These are phyloP conservation scores for Trametes villosa DNA, from an alignment of 768 basidiomycete species.

Conservation along the genomic window DNA sequence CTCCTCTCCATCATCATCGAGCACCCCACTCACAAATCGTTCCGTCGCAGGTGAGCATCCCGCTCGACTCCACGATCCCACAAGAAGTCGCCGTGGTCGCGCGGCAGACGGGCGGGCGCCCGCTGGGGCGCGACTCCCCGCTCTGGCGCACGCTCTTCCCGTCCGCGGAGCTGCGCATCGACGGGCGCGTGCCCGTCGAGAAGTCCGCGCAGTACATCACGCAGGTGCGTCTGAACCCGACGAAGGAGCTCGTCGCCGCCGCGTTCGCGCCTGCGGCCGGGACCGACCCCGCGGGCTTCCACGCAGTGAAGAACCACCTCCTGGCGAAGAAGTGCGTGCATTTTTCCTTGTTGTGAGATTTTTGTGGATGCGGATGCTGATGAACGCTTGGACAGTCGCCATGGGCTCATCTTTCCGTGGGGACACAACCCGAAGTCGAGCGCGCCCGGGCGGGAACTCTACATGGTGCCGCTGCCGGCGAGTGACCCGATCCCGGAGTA, in stretches of 20 bases:
- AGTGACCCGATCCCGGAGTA: conserved; percentile 78
- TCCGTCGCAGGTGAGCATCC: conserved; percentile 70
- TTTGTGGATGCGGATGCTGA: not conserved
- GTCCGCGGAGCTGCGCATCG: conserved; percentile 68
- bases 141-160: conserved; percentile 84
- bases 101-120: conserved; percentile 79
- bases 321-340: conserved; percentile 68
- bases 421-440: conserved; percentile 72
- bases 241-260: conserved; percentile 81
- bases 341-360: not conserved
- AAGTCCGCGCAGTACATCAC: conserved; percentile 79
- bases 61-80: conserved; percentile 69
- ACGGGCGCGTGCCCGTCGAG: conserved; percentile 81
- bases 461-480: conserved; percentile 77
- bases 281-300: conserved; percentile 51
- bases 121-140: conserved; percentile 55
- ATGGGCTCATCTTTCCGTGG: conserved; percentile 89
- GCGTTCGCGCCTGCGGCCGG: conserved; percentile 63
- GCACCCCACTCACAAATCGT: no score
- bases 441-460: conserved; percentile 83
- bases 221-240: conserved; percentile 73
- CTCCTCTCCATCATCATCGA: not conserved
- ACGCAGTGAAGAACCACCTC: conserved; percentile 66
- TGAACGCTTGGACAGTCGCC: conserved; percentile 60
- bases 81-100: conserved; percentile 70